Base-by-base conservation (phyloP, 768 basidiomycete genomes). In the Mycena kentingensis region DNA sequence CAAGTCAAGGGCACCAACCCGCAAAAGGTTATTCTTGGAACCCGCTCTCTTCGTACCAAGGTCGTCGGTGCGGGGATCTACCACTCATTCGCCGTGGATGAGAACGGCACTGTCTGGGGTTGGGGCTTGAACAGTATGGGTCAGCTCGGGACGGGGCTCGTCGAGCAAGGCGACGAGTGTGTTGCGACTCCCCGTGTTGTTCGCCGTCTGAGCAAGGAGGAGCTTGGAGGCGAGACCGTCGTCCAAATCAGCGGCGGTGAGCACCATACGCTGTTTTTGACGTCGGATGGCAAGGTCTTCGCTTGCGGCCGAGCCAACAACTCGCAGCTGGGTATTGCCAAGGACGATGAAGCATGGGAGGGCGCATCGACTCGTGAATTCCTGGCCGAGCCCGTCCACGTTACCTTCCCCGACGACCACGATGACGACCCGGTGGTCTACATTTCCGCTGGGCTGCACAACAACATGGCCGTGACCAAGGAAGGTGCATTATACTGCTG, bases 101-200 rank as follows among this genome's bases (percentile, higher is more conserved):
- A 88, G 46, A 72, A 77, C 5, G 94, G 93, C 25, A 82, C 79
- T 43, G 88, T 96, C 8, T 98, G 87, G 85, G 93, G 84, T 12
- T 98, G 96, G 96, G 96, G 96, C n/a, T 75, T 94, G 53, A 97
- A 98, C 69, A 90, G 76, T 70, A 89, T 80, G 86, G 94, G 88
- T 25, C 90, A 92, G 69, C 83, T 82, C 1, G 90, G 89, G 27
- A 85, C 87, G 0, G 79, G 79, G 5, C 75, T 69, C 54, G 63
- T 65, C 11, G 71, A 77, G 8, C 58, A 68, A 13, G 79, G 78
- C 39, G 77, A 79, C 54, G 62, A 70, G 41, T 74, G 85, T 48
- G 79, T 91, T 13, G 78, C 80, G 51, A 69, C 80, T 1, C 90
- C 90, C 1, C 78, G 74, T 59, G 82, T 77, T 48, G 83, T 93